Evolutionary conservation across 208 protist species (phyloP).

Genomic region (Willaertia magna): DNA sequence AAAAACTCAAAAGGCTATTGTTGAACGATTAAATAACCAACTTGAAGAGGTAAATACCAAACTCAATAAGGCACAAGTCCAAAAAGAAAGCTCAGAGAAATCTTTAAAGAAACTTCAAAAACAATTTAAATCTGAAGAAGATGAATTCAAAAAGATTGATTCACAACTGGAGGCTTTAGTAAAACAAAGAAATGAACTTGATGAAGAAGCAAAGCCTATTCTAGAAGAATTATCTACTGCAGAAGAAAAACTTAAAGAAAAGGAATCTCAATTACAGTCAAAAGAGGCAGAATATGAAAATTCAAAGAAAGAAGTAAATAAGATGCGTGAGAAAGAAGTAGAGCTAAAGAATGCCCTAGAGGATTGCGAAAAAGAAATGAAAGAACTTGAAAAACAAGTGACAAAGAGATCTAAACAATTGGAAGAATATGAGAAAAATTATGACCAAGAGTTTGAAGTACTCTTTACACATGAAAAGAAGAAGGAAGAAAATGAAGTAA

Average conservation of each 20-base stretch:
- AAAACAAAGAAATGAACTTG: slow-evolving; percentile 27
- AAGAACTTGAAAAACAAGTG: slow-evolving; percentile 55
- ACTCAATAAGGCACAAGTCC: slow-evolving; percentile 45
- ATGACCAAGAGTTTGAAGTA: slow-evolving; percentile 47
- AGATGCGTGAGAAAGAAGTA: slow-evolving; percentile 14
- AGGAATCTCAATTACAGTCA: neutral
- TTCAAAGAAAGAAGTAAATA: slow-evolving; percentile 18
- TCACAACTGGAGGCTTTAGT: slow-evolving; percentile 39
- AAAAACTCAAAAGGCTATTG: slow-evolving; percentile 41
- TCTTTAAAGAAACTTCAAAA: slow-evolving; percentile 50
- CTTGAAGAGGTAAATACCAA: slow-evolving; percentile 54
- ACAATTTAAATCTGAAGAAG: slow-evolving; percentile 30
- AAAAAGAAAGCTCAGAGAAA: slow-evolving; percentile 49
- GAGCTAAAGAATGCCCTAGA: slow-evolving; percentile 40
- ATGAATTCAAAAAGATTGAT: slow-evolving; percentile 32
- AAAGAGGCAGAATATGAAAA: slow-evolving; percentile 18
- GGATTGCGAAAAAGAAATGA: slow-evolving; percentile 57
- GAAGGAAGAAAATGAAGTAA: slow-evolving; percentile 7
- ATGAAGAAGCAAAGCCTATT: slow-evolving; percentile 40
- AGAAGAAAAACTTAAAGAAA: slow-evolving; percentile 38
- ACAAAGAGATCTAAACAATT: slow-evolving; percentile 59
- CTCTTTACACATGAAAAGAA: slow-evolving; percentile 49
- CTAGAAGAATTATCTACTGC: slow-evolving; percentile 46
- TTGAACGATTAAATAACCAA: slow-evolving; percentile 47
- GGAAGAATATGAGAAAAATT: slow-evolving; percentile 19